Conservation (phyloP, 495 filamentous ascomycete genomes). For the Neurospora pannonica region DNA sequence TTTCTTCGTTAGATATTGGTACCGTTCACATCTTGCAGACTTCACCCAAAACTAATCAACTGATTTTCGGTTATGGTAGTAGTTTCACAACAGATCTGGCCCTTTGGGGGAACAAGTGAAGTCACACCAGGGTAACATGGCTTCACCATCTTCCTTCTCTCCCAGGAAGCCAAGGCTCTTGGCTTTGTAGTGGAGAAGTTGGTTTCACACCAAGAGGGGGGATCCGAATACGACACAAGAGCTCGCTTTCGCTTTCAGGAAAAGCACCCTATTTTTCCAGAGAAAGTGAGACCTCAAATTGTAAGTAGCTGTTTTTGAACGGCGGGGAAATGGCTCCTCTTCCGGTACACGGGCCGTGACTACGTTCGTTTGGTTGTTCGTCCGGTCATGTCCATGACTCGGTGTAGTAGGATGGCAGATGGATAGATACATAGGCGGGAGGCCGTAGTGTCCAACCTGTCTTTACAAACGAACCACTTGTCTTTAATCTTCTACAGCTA, state of each 20-base stretch:
- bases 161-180: not conserved
- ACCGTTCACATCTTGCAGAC: not conserved
- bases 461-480: not conserved
- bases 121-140: not conserved
- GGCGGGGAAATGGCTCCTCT: not conserved
- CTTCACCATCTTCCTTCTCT: not conserved
- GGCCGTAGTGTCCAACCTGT: not conserved
- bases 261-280: not conserved
- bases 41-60: not conserved
- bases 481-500: not conserved
- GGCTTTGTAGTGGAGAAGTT: not conserved
- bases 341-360: not conserved
- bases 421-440: not conserved
- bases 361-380: not conserved
- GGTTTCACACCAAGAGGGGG: not conserved
- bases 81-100: not conserved
- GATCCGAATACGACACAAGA: slow-evolving; percentile 1
- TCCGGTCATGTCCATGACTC: not conserved
- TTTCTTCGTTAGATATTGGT: not conserved
- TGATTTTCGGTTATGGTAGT: not conserved
- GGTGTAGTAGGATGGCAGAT: not conserved
- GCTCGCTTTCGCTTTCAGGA: not conserved
- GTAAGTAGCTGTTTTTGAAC: not conserved
- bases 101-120: not conserved
- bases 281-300: not conserved